phyloP scores from a whole-genome alignment of 1,139 yeast genomes.

The Blastobotrys indianensis region DNA sequence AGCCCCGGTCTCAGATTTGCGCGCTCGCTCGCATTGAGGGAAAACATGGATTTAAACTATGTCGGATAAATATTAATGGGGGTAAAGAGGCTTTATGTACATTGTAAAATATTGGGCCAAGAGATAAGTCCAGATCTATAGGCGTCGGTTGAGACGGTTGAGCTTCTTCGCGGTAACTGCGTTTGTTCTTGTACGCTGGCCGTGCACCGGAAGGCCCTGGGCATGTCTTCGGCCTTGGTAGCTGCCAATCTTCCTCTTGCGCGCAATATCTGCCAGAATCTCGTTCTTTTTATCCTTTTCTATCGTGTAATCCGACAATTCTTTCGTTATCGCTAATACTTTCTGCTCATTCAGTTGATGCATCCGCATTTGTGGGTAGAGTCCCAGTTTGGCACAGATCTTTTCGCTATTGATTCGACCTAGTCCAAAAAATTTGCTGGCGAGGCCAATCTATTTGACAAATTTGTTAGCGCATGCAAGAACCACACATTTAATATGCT shows the following conservation, averaged over 20 bases:
- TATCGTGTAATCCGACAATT: constrained; percentile 71
- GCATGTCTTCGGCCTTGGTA: constrained; percentile 89
- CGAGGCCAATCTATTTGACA: constrained; percentile 58
- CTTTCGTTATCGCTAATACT: constrained; percentile 79
- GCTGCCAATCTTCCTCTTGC: constrained; percentile 78
- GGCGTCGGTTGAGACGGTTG: constrained; percentile 68
- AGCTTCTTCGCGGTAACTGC: constrained; percentile 84
- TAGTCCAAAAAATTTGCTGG: constrained; percentile 78
- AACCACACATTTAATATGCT: constrained; percentile 12
- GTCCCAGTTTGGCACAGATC: constrained; percentile 81
- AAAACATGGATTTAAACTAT: background rate
- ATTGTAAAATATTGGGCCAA: background rate
- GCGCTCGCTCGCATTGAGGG: too few species aligned
- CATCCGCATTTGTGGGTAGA: constrained; percentile 92
- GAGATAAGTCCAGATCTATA: constrained; percentile 25
- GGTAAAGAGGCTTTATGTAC: background rate
- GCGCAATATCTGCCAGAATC: constrained; percentile 68
- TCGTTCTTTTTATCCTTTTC: constrained; percentile 82
- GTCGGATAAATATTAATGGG: background rate
- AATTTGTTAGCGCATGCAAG: constrained; percentile 1
- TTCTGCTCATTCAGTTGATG: constrained; percentile 88
- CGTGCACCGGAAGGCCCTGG: constrained; percentile 78
- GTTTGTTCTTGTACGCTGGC: constrained; percentile 88
- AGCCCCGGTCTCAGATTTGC: too few species aligned
- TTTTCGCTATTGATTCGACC: constrained; percentile 69